These are phyloP conservation scores for Starmerella geochares DNA, from an alignment of 805 yeast genomes.

Conservation along the genomic window DNA sequence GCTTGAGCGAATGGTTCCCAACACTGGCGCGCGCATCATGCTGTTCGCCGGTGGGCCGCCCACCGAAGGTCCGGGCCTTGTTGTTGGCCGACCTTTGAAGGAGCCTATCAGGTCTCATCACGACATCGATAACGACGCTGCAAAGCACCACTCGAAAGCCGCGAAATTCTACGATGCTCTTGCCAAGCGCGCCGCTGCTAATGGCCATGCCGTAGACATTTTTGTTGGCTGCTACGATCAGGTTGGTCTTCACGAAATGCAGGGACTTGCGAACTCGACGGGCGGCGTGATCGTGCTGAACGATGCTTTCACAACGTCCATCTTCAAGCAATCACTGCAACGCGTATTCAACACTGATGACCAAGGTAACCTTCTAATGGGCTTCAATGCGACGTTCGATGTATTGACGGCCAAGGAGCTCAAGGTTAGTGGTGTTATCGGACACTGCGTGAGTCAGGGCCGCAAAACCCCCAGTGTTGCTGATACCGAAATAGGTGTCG, in stretches of 20 bases:
- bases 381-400: conserved; percentile 79
- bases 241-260: conserved; percentile 91
- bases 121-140: conserved; percentile 84
- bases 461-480: conserved; percentile 61
- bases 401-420: conserved; percentile 79
- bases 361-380: conserved; percentile 77
- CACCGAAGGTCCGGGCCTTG: conserved; percentile 87
- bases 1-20: conserved; percentile 72
- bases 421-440: conserved; percentile 85
- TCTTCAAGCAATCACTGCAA: conserved; percentile 83
- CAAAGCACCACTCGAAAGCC: conserved; percentile 80
- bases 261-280: conserved; percentile 67
- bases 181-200: conserved; percentile 58
- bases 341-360: conserved; percentile 80
- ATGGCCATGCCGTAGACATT: conserved; percentile 75
- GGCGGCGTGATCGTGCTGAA: conserved; percentile 84
- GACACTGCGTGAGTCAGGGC: conserved; percentile 69
- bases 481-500: conserved; percentile 88
- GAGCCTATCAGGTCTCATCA: conserved; percentile 97
- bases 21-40: conserved; percentile 79
- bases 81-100: conserved; percentile 80
- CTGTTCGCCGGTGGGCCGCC: conserved; percentile 92
- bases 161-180: conserved; percentile 66
- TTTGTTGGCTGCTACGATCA: conserved; percentile 96
- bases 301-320: conserved; percentile 90